Base-by-base conservation (phyloP, 495 filamentous ascomycete genomes). In the Daldinia vernicosa region DNA sequence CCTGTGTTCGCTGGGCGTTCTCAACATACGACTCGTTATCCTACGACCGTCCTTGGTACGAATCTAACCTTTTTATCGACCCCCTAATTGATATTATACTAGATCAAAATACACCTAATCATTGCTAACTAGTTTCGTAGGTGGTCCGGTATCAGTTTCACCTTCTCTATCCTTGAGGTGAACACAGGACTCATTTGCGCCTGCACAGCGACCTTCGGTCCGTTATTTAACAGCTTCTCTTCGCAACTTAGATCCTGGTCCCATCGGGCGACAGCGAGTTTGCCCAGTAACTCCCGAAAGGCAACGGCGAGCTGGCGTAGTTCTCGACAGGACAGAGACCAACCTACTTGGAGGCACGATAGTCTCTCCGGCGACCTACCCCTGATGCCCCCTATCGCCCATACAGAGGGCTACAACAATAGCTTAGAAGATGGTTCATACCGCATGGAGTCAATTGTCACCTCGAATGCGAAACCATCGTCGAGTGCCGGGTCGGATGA, bases 141-240 rank as follows among this genome's bases (percentile, higher is more conserved):
- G 66, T 78, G 71, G 70, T 74, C 76, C 12, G 79, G 77, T 1
- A 74, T 78, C 11, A 77, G 72, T 39, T 78, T 77, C 55, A 72
- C 74, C n/a, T 78, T 78, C 54, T 80, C 78, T 22, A 76, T 81
- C 12, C 73, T 83, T 59, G 81, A 83, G 50, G 75, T 83, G n/a
- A 81, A 83, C 70, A 81, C 77, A 11, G 81, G 81, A n/a, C 57
- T 83, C 12, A 79, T 81, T 11, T 83, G 81, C 55, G 76, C 76
- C 35, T 80, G 79, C 56, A 76, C 68, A 14, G 76, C 78, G 2
- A 74, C 78, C 1, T 76, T 81, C 40, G 77, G 70, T 14, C 79
- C 78, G 28, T 62, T 80, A 17, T 64, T 77, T 58, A 72, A 74
- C 53, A 51, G 33, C 30, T 67, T 77, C 39, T 40, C 65, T 0